A percentile compares a stretch with the other conserved stretches of the same genome.
These are phyloP conservation scores for Pezicula radicicola DNA, from an alignment of 2,329 filamentous ascomycete genomes.

Conservation along the genomic window DNA sequence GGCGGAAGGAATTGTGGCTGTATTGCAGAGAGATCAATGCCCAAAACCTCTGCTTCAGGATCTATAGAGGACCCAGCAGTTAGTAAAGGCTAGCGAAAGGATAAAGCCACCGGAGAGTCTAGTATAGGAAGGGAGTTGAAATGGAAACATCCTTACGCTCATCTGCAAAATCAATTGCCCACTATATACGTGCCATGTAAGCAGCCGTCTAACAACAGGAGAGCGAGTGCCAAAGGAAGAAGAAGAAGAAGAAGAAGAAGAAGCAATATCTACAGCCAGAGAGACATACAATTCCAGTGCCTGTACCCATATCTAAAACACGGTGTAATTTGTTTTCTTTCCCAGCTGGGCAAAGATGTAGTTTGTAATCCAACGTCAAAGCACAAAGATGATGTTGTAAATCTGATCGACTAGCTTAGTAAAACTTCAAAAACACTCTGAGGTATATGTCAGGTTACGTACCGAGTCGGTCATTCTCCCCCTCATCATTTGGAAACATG, in stretches of 20 bases:
- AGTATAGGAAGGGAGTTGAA: neutral
- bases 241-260: too few species aligned
- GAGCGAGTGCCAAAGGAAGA: too few species aligned
- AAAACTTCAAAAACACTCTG: neutral
- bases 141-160: too few species aligned
- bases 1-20: neutral
- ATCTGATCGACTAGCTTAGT: neutral
- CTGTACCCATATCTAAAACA: constrained; percentile 4
- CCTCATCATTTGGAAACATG: constrained; percentile 6
- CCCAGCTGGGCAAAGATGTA: constrained; percentile 1
- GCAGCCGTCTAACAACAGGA: neutral
- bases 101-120: neutral
- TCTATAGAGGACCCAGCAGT: neutral
- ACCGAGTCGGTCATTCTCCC: neutral
- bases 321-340: neutral
- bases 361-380: constrained; percentile 1
- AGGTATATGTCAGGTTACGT: neutral
- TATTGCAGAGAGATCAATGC: constrained; percentile 23
- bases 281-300: neutral
- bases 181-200: neutral
- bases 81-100: neutral
- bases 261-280: too few species aligned
- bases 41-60: constrained; percentile 18
- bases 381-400: constrained; percentile 3
- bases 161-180: constrained; percentile 5